phyloP scores from a whole-genome alignment of 495 filamentous ascomycete species.

The Penicillium angulare region DNA sequence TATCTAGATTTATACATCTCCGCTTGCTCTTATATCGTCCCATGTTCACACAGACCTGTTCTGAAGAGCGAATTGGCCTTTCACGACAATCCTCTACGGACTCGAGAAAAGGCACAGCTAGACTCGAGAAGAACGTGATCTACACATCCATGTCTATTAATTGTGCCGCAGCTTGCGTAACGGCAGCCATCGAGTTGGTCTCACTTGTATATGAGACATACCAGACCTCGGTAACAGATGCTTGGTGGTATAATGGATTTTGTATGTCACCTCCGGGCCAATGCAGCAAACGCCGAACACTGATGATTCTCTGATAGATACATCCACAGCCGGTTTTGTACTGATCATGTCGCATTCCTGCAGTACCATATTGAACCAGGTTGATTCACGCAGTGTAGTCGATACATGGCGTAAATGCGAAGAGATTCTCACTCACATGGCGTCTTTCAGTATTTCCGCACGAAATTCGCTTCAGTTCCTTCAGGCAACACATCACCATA shows the following conservation, averaged over 20 bases:
- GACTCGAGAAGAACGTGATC: slow-evolving; percentile 23
- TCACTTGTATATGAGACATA: slow-evolving; percentile 39
- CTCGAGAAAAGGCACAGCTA: not conserved
- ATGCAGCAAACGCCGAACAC: not conserved
- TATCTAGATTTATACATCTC: slow-evolving; percentile 41
- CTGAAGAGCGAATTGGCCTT: slow-evolving; percentile 22
- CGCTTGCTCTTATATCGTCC: slow-evolving; percentile 47
- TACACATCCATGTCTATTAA: slow-evolving; percentile 36
- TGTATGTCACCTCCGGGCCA: slow-evolving; percentile 25
- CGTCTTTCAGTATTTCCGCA: slow-evolving; percentile 28
- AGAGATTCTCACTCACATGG: slow-evolving; percentile 28
- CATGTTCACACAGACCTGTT: slow-evolving; percentile 45
- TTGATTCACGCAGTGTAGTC: slow-evolving; percentile 16
- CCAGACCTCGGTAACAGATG: slow-evolving; percentile 33
- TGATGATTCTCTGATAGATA: slow-evolving; percentile 24
- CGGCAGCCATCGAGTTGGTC: slow-evolving; percentile 38
- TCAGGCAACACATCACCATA: slow-evolving; percentile 24
- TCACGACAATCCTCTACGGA: slow-evolving; percentile 8
- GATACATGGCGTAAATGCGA: slow-evolving; percentile 31
- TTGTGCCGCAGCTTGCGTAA: slow-evolving; percentile 39
- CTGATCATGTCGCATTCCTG: slow-evolving; percentile 38
- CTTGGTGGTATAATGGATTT: slow-evolving; percentile 50
- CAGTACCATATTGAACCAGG: slow-evolving; percentile 23
- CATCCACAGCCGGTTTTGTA: slow-evolving; percentile 41
- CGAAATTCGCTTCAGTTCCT: slow-evolving; percentile 34